Base-by-base conservation (phyloP, 2,329 filamentous ascomycete species). In the Botrytis pseudocinerea region DNA sequence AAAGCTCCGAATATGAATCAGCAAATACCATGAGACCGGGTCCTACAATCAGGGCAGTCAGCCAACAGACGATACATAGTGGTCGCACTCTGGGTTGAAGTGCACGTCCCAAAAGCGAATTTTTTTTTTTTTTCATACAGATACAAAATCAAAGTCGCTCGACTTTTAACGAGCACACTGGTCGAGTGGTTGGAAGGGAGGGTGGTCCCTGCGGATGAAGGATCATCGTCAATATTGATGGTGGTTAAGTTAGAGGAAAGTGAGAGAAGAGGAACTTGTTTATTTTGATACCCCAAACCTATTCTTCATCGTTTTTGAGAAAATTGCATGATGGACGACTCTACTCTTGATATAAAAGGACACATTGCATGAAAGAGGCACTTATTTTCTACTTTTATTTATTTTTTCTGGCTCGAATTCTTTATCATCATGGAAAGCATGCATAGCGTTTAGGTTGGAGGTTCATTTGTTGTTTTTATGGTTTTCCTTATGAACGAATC, bases 21-120 rank as follows among this genome's bases (percentile, higher is more conserved):
- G 65, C 78, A 25, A 77, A 72, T 72, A 75, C 78, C 16, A 78
- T 79, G 69, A 74, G 78, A 73, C 76, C 80, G 69, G 78, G 75
- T 73, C 77, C 77, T 59, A 78, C 76, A 62, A 72, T 79, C 73
- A 78, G 80, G 73, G 77, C 79, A 70, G 77, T 74, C 51, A 81
- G 78, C 69, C 79, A 80, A 75, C 80, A 80, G 74, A 79, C 79
- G 62, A 80, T 81, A 77, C 79, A 79, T 65, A 80, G 78, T 74
- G 78, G 80, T 42, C 77, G 80, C 62, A 81, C 79, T 69, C 74
- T 81, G 62, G 80, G 79, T 68, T 81, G 76, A 80, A 57, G 51
- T 63, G 74, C 64, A 54, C 18, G 42, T 22, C 28, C 18, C 28
- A 57, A 68, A 69, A 40, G 35, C n/a, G 25, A 54, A 51, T 32